Conservation (phyloP, 2,329 filamentous ascomycete genomes). For the Amylocarpus encephaloides region DNA sequence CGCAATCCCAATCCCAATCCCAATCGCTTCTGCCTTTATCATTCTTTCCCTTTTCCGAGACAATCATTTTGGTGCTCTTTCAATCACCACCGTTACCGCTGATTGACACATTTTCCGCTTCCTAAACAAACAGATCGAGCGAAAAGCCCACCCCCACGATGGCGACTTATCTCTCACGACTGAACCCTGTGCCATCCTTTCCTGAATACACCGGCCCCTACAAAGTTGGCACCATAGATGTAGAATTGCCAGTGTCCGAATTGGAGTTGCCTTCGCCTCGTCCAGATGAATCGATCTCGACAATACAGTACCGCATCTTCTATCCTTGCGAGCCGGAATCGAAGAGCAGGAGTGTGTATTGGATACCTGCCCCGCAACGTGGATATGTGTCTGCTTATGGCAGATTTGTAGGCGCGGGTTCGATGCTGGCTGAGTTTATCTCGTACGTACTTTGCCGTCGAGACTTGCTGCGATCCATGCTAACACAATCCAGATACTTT, state of each 20-base stretch:
- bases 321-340: conserved; percentile 58
- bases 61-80: too few species aligned
- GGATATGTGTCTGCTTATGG: conserved; percentile 70
- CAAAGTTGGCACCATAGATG: conserved; percentile 71
- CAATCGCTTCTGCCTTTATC: too few species aligned
- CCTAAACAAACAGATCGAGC: too few species aligned
- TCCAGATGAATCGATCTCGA: conserved; percentile 55
- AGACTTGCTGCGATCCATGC: neutral
- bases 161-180: conserved; percentile 36
- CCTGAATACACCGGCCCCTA: conserved; percentile 71
- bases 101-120: too few species aligned
- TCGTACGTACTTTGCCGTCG: conserved; percentile 42
- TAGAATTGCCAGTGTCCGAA: conserved; percentile 67
- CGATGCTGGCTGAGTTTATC: conserved; percentile 50
- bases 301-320: conserved; percentile 74
- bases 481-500: conserved; percentile 44
- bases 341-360: conserved; percentile 52
- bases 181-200: conserved; percentile 66
- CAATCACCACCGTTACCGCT: too few species aligned
- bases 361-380: conserved; percentile 72
- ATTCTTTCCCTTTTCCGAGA: too few species aligned
- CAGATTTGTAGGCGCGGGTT: conserved; percentile 63
- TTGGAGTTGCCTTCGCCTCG: conserved; percentile 47
- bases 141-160: conserved; percentile 14
- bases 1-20: too few species aligned